Base-by-base conservation (phyloP, 352 stramenopile genomes). In the Elongisporangium senticosum region DNA sequence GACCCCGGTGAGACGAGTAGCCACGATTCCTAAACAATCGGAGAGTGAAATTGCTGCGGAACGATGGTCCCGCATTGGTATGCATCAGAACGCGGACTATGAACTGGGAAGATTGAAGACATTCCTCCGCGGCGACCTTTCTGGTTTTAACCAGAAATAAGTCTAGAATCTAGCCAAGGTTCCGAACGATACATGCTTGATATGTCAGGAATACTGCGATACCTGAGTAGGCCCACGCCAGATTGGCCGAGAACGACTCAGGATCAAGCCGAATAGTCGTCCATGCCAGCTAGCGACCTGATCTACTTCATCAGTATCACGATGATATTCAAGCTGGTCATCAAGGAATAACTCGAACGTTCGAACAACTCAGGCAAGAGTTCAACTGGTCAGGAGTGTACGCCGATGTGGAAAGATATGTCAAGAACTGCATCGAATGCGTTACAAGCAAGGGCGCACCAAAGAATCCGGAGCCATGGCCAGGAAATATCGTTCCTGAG, bases 361-460 rank as follows among this genome's bases (percentile, higher is more conserved):
- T 43, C 17, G 37, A 40, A 26, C 10, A 14, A 26, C 21, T 40
- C 21, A 7, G 37, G 50, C 10, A 26, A 1, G 17, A 24, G 8
- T 59, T 53, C 37, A 47, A 59, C 47, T 59, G 52, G 53, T 28
- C 48, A 8, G 49, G 28, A 17, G 19, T 59, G 8, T 59, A 59
- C 5, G 53, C 47, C 0, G 48, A 59, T 23, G 24, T 52, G 7
- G 26, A 43, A n/a, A 52, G n/a, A 1, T 33, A 65, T 33, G 48
- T 57, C 2, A 14, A 51, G 22, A 55, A 37, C 5, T 65, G 59
- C 19, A 43, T 37, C 2, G 53, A 65, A n/a, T 65, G 59, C 11
- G 37, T 53, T 19, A 49, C 47, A 1, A 57, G 53, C 49, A 65
- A 65, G 22, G 55, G 49, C 5, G 14, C 19, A 61, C 13, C 43